Evolutionary conservation across 2,329 filamentous ascomycete species (phyloP).

Genomic region (Talaromyces sp.): DNA sequence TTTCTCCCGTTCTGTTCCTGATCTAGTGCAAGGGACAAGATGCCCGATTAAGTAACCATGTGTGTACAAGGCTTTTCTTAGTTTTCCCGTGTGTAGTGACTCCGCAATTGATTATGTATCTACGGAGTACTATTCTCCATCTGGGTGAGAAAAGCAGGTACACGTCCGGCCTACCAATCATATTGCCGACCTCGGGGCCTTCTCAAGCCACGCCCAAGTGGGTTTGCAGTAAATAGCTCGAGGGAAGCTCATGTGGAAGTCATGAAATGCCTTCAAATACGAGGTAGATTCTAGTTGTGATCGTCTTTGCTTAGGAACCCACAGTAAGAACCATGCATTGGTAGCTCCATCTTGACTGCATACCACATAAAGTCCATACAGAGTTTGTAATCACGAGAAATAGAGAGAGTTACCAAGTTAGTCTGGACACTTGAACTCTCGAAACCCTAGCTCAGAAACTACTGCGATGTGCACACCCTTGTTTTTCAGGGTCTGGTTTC

Average conservation of each 20-base stretch:
- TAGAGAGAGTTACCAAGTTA: too few species aligned
- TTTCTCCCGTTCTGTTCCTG: not conserved
- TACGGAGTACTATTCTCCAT: too few species aligned
- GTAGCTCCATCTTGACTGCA: not conserved
- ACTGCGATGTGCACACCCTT: not conserved
- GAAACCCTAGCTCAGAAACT: not conserved
- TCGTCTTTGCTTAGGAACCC: not conserved
- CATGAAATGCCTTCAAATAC: not conserved
- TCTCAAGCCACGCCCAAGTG: not conserved
- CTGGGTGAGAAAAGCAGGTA: not conserved
- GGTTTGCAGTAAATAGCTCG: not conserved
- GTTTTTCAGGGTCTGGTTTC: not conserved
- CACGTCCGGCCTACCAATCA: not conserved
- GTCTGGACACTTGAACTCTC: not conserved
- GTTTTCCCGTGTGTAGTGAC: not conserved
- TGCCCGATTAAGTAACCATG: not conserved
- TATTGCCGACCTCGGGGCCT: not conserved
- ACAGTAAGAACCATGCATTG: not conserved
- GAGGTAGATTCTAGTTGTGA: not conserved
- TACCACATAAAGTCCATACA: not conserved
- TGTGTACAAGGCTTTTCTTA: not conserved
- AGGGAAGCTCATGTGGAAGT: not conserved
- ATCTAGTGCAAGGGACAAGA: not conserved
- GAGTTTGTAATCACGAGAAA: not conserved
- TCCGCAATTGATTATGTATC: not conserved